phyloP scores from a whole-genome alignment of 129 eudicot genomes.

The Saposhnikovia divaricata region DNA sequence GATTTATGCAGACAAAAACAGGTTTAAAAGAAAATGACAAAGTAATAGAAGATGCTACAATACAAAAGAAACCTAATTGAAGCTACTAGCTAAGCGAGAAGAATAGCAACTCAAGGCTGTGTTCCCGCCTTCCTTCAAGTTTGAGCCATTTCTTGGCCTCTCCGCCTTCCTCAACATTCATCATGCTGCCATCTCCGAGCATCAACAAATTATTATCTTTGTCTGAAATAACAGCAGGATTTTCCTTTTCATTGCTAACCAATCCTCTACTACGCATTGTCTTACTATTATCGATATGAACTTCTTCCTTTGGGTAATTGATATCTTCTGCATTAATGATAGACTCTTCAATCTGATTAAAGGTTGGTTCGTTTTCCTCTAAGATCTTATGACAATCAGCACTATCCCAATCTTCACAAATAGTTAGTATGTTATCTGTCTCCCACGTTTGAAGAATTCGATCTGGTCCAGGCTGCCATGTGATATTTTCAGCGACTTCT shows the following conservation, averaged over 20 bases:
- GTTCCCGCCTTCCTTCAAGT: no score
- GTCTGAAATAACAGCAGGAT: neutral
- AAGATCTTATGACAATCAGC: constrained; percentile 35
- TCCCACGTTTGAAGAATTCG: constrained; percentile 53
- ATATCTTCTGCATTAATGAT: constrained; percentile 22
- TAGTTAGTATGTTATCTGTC: constrained; percentile 34
- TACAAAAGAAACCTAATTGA: no score
- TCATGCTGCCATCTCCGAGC: constrained; percentile 8
- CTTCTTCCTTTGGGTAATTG: constrained; percentile 11
- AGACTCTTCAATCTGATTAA: constrained; percentile 6
- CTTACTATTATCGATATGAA: neutral
- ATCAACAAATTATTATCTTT: neutral
- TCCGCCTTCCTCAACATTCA: constrained; percentile 17
- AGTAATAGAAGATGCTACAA: no score
- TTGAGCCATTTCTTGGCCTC: no score
- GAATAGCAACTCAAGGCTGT: no score
- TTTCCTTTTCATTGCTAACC: neutral
- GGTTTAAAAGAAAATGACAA: no score
- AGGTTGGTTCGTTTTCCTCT: constrained; percentile 21
- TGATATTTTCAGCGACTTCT: constrained; percentile 21
- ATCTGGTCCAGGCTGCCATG: constrained; percentile 91
- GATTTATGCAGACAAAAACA: no score
- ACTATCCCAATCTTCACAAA: constrained; percentile 69
- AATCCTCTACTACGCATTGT: neutral
- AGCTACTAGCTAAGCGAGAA: no score